A percentile compares a stretch with the other conserved stretches of the same genome.
These are phyloP conservation scores for Schizonepeta tenuifolia DNA, from an alignment of 257 asterid species.

Conservation along the genomic window DNA sequence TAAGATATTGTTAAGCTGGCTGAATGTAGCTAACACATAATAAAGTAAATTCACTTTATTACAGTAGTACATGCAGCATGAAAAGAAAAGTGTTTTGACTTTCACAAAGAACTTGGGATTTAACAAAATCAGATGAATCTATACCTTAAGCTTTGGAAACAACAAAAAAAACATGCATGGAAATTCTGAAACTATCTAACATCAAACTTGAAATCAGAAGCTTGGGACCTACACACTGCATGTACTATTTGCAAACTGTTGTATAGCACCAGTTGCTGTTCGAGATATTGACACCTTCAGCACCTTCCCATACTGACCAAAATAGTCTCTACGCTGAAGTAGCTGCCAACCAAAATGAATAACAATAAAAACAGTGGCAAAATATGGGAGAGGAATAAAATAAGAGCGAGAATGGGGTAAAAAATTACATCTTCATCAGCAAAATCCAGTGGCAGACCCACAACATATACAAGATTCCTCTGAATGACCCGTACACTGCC, in stretches of 20 bases:
- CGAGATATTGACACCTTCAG: slow-evolving; percentile 93
- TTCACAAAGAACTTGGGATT: not conserved
- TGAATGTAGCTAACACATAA: not conserved
- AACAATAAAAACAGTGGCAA: slow-evolving; percentile 16
- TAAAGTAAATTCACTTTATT: not conserved
- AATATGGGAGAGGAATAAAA: slow-evolving; percentile 5
- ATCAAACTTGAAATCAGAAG: slow-evolving; percentile 20
- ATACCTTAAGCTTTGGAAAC: slow-evolving; percentile 5
- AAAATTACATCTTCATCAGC: slow-evolving; percentile 87
- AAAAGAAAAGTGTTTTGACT: not conserved
- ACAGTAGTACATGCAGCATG: not conserved
- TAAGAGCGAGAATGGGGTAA: not conserved
- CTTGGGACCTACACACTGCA: slow-evolving; percentile 88
- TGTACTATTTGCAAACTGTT: slow-evolving; percentile 86
- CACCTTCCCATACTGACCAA: slow-evolving; percentile 93
- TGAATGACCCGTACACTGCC: slow-evolving; percentile 89
- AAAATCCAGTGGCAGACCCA: slow-evolving; percentile 86
- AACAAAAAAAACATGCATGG: slow-evolving; percentile 24
- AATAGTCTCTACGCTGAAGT: slow-evolving; percentile 81
- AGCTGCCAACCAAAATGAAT: slow-evolving; percentile 60
- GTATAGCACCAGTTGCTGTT: slow-evolving; percentile 87
- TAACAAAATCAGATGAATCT: slow-evolving; percentile 6
- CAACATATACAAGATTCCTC: slow-evolving; percentile 92
- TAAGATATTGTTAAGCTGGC: too few species aligned
- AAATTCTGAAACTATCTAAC: slow-evolving; percentile 10